Base-by-base conservation (phyloP, 2,329 filamentous ascomycete species). In the Clonostachys solani region DNA sequence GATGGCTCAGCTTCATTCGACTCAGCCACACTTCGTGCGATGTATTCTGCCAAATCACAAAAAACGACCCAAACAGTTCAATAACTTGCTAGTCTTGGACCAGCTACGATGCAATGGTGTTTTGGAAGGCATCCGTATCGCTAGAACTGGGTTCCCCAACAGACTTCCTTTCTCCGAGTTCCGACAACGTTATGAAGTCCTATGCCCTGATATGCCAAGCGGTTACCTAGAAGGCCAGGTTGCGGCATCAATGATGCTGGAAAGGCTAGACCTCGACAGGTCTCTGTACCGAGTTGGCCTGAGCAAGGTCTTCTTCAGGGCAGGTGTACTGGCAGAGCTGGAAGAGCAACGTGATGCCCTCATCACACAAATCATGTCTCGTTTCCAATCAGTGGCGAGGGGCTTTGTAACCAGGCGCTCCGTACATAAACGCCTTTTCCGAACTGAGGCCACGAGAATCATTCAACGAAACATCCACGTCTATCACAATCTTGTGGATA, bases 51-150 rank as follows among this genome's bases (percentile, higher is more conserved):
- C 94, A 5, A 99, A 99, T 61, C 94, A 99, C 74, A 96, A 96
- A 69, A 99, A 99, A 69, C 81, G 86, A 19, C 90, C 94, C 1
- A 99, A 99, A 67, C 87, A 92, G 61, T 90, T 97, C 66, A 89
- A 87, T 60, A 89, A 89, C 4, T 82, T 91, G 3, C 80, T 99
- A n/a, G 95, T 99, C 2, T 78, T 99, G 6, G 94, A 99, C 60
- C 95, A 99, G 64, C 74, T 99, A n/a, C 84, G 94, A 45, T 99
- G 94, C 70, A 99, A 99, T 63, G 94, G 94, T 87, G 94, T 99
- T 4, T 77, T 99, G n/a, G 94, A 99, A 69, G 94, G 94, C 52
- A 99, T 99, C 60, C 83, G 94, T 51, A 99, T 99, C 65, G 94
- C 94, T 19, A 84, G 94, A 42, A 99, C 95, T 6, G 94, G 94